Evolutionary conservation across 78 protist genomes (phyloP).

Genomic region (Dictyostelium intermedium): DNA sequence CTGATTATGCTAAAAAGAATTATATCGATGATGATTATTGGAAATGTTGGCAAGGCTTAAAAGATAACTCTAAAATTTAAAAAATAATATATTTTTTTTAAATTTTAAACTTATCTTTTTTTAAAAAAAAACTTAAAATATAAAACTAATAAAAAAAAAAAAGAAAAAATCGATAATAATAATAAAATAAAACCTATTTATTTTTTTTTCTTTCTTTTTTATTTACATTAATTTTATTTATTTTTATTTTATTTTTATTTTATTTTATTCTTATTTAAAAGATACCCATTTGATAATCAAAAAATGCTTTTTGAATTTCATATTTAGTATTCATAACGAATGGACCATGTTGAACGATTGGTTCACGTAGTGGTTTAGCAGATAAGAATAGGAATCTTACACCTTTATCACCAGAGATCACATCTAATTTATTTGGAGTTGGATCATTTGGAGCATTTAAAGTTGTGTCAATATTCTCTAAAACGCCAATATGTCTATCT

Average conservation of each 20-base stretch:
- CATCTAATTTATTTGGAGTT: conserved; percentile 2
- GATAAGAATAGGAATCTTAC: conserved; percentile 62
- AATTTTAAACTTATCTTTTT: not conserved
- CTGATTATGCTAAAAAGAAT: conserved; percentile 56
- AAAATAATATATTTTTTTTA: no score
- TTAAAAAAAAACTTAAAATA: not conserved
- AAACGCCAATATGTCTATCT: conserved; percentile 7
- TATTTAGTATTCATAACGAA: conserved; percentile 91
- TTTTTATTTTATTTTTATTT: not conserved
- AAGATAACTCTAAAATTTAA: not conserved
- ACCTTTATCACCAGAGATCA: conserved; percentile 20
- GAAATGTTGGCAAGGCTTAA: conserved; percentile 89
- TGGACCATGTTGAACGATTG: conserved; percentile 85
- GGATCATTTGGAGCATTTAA: not conserved
- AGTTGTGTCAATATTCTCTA: not conserved
- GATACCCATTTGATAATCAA: conserved; percentile 65
- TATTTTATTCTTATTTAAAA: not conserved
- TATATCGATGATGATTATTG: conserved; percentile 77
- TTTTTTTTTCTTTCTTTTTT: no score
- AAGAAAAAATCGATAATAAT: not conserved
- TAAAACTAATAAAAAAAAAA: not conserved
- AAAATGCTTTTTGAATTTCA: conserved; percentile 85
- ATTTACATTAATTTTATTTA: no score
- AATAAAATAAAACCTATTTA: not conserved
- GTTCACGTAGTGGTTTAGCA: conserved; percentile 83